These are phyloP conservation scores for Luffa aegyptiaca DNA, from an alignment of 306 rosid species.

Conservation along the genomic window DNA sequence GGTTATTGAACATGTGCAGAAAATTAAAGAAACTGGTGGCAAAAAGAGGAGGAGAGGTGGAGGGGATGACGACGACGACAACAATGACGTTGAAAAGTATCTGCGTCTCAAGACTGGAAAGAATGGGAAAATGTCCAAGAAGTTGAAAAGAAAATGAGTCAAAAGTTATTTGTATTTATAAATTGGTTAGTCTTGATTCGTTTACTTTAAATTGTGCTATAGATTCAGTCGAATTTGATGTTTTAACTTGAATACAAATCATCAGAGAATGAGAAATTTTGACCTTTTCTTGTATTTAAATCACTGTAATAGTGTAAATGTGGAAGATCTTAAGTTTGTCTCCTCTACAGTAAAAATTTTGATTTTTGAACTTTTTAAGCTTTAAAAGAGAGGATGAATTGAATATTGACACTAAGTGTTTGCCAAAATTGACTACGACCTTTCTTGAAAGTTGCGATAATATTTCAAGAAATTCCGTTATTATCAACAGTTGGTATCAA, in stretches of 20 bases:
- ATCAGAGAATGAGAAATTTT: not conserved
- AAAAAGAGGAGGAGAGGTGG: constrained; percentile 36
- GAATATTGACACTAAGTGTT: too few species aligned
- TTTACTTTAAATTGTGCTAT: not conserved
- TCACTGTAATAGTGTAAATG: not conserved
- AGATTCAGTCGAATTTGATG: not conserved
- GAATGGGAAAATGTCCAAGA: constrained; percentile 20
- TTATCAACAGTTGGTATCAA: too few species aligned
- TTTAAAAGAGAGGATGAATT: too few species aligned
- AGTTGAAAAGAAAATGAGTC: constrained; percentile 17
- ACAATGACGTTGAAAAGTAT: constrained; percentile 41
- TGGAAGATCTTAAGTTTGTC: not conserved
- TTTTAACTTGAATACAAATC: not conserved
- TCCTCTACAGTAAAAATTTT: not conserved
- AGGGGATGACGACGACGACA: constrained; percentile 22
- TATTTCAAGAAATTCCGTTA: too few species aligned
- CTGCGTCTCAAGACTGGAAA: constrained; percentile 39
- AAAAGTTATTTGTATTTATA: too few species aligned
- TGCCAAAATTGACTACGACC: too few species aligned
- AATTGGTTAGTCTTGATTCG: too few species aligned
- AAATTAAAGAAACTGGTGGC: constrained; percentile 47
- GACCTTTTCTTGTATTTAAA: not conserved
- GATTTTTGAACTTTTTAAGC: too few species aligned
- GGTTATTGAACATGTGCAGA: constrained; percentile 22
- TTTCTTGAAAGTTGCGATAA: too few species aligned